Evolutionary conservation across 495 filamentous ascomycete genomes (phyloP).

Genomic region (Oidiodendron maius): DNA sequence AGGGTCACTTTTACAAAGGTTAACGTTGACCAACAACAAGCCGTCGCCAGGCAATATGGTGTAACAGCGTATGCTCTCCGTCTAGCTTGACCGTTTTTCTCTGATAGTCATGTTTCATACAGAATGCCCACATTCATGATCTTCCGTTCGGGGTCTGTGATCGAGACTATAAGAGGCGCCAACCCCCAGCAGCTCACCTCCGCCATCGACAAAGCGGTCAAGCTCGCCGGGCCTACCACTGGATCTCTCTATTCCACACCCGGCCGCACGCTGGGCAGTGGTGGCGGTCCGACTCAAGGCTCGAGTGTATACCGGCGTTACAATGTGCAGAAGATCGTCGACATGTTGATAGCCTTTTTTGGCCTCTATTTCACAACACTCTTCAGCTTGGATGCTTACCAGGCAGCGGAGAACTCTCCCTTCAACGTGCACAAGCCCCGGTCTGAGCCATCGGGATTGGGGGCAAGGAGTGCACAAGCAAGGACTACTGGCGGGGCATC

Average conservation of each 20-base stretch:
- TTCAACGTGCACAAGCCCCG: conserved; percentile 49
- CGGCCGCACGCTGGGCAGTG: conserved; percentile 38
- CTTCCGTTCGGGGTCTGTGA: conserved; percentile 67
- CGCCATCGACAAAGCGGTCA: conserved; percentile 70
- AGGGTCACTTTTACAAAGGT: conserved; percentile 44
- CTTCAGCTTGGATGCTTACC: conserved; percentile 51
- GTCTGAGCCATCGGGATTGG: conserved; percentile 15
- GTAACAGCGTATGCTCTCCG: conserved; percentile 32
- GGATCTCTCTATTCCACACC: conserved; percentile 29
- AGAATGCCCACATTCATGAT: conserved; percentile 76
- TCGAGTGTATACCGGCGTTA: conserved; percentile 23
- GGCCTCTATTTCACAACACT: conserved; percentile 55
- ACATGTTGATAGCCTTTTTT: conserved; percentile 46
- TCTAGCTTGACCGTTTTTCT: not conserved
- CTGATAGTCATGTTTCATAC: not conserved
- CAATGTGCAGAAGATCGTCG: conserved; percentile 39
- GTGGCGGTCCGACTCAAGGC: conserved; percentile 22
- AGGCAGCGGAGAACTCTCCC: conserved; percentile 52
- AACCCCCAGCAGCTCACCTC: conserved; percentile 66
- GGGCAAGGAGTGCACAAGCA: conserved; percentile 1
- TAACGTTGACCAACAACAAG: conserved; percentile 42
- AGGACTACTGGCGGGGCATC: conserved; percentile 19
- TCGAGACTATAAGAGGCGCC: conserved; percentile 72
- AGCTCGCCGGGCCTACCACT: conserved; percentile 37
- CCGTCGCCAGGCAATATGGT: conserved; percentile 37